These are phyloP conservation scores for Hippophae tibetana DNA, from an alignment of 306 rosid genomes.

Conservation along the genomic window DNA sequence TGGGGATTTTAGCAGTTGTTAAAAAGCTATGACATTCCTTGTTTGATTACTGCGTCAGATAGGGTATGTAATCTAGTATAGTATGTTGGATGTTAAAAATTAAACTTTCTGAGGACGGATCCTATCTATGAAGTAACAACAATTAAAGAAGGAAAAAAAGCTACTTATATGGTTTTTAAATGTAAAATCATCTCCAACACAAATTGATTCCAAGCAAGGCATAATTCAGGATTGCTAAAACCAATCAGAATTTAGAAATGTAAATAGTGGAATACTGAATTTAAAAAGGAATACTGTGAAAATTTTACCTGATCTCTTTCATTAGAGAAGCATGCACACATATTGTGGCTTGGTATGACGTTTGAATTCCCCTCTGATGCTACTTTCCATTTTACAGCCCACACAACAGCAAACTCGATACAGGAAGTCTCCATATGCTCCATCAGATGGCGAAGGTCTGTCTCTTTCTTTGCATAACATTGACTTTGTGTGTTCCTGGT, in stretches of 20 bases:
- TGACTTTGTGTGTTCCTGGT: too few species aligned
- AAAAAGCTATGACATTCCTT: background rate
- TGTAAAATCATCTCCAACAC: too few species aligned
- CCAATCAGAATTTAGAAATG: too few species aligned
- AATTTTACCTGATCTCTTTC: background rate
- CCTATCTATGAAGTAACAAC: background rate
- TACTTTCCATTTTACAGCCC: constrained; percentile 40
- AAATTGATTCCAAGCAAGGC: too few species aligned
- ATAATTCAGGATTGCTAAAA: too few species aligned
- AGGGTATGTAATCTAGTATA: background rate
- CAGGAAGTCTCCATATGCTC: constrained; percentile 89
- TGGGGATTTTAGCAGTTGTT: too few species aligned
- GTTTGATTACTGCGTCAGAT: too few species aligned
- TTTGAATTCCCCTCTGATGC: background rate
- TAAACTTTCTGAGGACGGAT: background rate
- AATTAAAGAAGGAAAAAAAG: background rate
- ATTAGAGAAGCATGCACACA: background rate
- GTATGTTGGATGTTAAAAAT: background rate
- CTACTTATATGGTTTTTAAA: background rate
- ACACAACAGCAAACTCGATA: constrained; percentile 94
- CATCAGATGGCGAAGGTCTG: constrained; percentile 70
- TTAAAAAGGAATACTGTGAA: too few species aligned
- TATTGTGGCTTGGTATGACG: background rate
- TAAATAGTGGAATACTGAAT: too few species aligned
- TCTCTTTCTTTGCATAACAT: background rate